A percentile compares a stretch with the other conserved stretches of the same genome.
These are phyloP conservation scores for Vicia faba DNA, from an alignment of 306 rosid genomes.

Conservation along the genomic window DNA sequence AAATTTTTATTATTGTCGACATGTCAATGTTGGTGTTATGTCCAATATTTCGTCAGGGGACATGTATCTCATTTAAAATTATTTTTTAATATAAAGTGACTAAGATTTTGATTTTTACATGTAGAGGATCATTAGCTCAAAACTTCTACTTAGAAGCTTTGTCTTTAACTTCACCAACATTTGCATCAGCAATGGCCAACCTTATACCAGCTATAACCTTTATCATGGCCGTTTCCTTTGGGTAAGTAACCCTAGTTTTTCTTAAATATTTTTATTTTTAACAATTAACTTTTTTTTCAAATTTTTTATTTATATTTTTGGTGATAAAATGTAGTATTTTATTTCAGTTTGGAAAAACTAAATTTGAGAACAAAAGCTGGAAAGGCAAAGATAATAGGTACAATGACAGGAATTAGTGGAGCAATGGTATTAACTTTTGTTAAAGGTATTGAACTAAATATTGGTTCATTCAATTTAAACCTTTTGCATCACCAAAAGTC, in stretches of 20 bases:
- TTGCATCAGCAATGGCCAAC: constrained; percentile 62
- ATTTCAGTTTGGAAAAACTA: constrained; percentile 46
- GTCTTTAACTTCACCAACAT: constrained; percentile 66
- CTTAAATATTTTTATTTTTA: background rate
- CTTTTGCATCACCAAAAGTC: constrained; percentile 24
- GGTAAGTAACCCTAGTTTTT: constrained; percentile 31
- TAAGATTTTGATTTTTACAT: background rate
- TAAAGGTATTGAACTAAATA: constrained; percentile 44
- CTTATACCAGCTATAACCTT: constrained; percentile 70
- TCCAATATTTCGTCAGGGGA: too few relatives aligned
- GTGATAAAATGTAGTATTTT: background rate
- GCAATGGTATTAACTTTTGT: constrained; percentile 60
- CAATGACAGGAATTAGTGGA: constrained; percentile 49
- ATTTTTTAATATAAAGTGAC: background rate
- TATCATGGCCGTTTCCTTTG: constrained; percentile 52
- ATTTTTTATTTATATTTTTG: background rate
- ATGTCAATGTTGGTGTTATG: too few relatives aligned
- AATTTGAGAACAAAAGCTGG: constrained; percentile 42
- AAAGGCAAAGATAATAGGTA: constrained; percentile 52
- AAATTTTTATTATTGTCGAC: background rate
- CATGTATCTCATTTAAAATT: too few relatives aligned
- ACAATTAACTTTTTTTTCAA: too few relatives aligned
- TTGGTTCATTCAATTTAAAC: constrained; percentile 35
- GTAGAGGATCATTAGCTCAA: constrained; percentile 65
- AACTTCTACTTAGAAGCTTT: constrained; percentile 58